These are phyloP conservation scores for Brassica carinata DNA, from an alignment of 345 rosid genomes.

Conservation along the genomic window DNA sequence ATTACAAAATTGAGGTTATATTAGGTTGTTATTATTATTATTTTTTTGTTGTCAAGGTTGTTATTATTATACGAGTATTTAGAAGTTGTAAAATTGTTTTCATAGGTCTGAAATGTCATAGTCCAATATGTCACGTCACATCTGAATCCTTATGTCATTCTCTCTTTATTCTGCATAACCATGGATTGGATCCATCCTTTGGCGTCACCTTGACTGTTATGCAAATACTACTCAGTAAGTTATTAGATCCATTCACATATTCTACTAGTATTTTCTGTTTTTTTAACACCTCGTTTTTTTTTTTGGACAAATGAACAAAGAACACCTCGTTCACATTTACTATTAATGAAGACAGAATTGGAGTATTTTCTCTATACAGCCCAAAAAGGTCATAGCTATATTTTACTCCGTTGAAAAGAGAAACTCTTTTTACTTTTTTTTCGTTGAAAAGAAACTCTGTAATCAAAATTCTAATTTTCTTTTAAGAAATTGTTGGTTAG, in stretches of 20 bases:
- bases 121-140: slow-evolving; percentile 46
- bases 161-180: slow-evolving; percentile 45
- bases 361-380: slow-evolving; percentile 35
- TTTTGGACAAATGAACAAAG: too few relatives aligned
- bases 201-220: slow-evolving; percentile 25
- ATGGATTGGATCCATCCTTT: slow-evolving; percentile 40
- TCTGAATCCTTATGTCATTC: slow-evolving; percentile 46
- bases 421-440: not conserved
- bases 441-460: slow-evolving; percentile 23
- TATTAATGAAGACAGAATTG: not conserved
- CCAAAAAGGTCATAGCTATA: slow-evolving; percentile 28
- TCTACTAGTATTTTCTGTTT: too few relatives aligned
- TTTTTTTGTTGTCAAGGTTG: not conserved
- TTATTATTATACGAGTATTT: not conserved
- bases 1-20: not conserved
- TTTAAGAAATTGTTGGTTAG: slow-evolving; percentile 2
- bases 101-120: slow-evolving; percentile 38
- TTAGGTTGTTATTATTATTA: not conserved
- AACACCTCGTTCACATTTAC: not conserved
- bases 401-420: slow-evolving; percentile 18
- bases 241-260: slow-evolving; percentile 28
- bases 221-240: slow-evolving; percentile 22
- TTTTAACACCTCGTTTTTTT: too few relatives aligned
- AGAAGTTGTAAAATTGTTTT: not conserved
- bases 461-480: slow-evolving; percentile 11